A percentile compares a stretch with the other conserved stretches of the same genome.
phyloP scores from a whole-genome alignment of 2,329 filamentous ascomycete genomes.

The Diaporthe longicolla region DNA sequence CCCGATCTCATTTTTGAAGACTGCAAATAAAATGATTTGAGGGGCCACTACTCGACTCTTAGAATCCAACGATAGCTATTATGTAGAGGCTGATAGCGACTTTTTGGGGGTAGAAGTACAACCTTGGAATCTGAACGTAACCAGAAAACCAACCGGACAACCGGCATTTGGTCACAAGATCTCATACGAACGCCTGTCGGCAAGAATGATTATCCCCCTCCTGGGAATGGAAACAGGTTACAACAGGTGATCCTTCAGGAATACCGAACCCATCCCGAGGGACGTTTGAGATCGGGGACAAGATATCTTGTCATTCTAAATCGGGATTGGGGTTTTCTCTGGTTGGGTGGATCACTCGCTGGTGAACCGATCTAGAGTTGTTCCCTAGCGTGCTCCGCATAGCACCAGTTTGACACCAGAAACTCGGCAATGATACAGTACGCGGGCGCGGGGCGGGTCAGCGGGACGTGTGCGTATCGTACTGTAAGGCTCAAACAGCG shows the following conservation, averaged over 20 bases:
- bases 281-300: conserved; percentile 21
- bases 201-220: background rate
- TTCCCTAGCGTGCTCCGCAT: conserved; percentile 27
- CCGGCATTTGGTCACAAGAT: background rate
- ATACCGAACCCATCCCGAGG: conserved; percentile 22
- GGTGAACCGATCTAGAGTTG: background rate
- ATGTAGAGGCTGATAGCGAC: too few relatives aligned
- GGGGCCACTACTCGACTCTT: too few relatives aligned
- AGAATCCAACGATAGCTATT: too few relatives aligned
- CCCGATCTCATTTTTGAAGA: too few relatives aligned
- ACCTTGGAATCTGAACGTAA: background rate
- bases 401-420: background rate
- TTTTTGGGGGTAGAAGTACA: too few relatives aligned
- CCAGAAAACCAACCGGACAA: background rate
- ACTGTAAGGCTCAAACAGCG: background rate
- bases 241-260: background rate
- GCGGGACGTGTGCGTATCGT: background rate
- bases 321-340: conserved; percentile 11
- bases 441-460: conserved; percentile 12
- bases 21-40: too few relatives aligned
- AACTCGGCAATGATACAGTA: conserved; percentile 23
- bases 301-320: conserved; percentile 27
- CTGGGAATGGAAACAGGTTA: background rate
- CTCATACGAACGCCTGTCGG: background rate
- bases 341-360: conserved; percentile 6